Base-by-base conservation (phyloP, 208 protist genomes). In the Crithidia mellificae region DNA sequence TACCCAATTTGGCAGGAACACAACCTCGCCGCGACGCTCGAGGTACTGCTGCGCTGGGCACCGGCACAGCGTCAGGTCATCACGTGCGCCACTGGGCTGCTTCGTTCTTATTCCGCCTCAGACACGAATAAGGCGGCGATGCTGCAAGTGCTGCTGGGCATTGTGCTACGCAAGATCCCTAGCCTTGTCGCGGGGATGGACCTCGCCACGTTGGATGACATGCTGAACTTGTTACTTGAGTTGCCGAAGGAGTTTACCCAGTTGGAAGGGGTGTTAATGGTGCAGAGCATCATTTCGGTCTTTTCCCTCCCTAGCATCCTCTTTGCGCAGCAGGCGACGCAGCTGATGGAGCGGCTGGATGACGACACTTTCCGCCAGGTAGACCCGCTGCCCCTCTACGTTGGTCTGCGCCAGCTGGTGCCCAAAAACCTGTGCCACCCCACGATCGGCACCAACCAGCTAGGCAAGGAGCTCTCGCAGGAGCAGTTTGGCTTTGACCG, bases 381-480 rank as follows among this genome's bases (percentile, higher is more conserved):
- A 6, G 75, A 87, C 46, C 65, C 72, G 11, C 6, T 70, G 6
- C 74, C 72, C 17, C 51, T 94, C 6, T 81, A 82, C 66, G 43
- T 57, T 27, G 72, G 58, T 8, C 27, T 94, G 46, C 68, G 73
- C 30, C 32, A 34, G 19, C 54, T 91, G 19, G 52, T 92, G 27
- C 76, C 68, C 25, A 92, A 92, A 67, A 80, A 90, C 43, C 73
- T 75, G 57, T 88, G 87, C 61, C 85, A 92, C 47, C 89, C 85
- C 2, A 43, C 53, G 38, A 54, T 8, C 15, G 85, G 89, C 17
- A 72, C 71, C 6, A 66, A 83, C 43, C 39, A 70, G 17, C 71
- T 80, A 29, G 86, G 84, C 2, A 54, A 53, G 17, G 47, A 55
- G 52, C 73, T 95, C 1, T 85, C 85, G 12, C 63, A 82, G 58